Evolutionary conservation across 768 basidiomycete genomes (phyloP).

Genomic region (Inosperma sp.): DNA sequence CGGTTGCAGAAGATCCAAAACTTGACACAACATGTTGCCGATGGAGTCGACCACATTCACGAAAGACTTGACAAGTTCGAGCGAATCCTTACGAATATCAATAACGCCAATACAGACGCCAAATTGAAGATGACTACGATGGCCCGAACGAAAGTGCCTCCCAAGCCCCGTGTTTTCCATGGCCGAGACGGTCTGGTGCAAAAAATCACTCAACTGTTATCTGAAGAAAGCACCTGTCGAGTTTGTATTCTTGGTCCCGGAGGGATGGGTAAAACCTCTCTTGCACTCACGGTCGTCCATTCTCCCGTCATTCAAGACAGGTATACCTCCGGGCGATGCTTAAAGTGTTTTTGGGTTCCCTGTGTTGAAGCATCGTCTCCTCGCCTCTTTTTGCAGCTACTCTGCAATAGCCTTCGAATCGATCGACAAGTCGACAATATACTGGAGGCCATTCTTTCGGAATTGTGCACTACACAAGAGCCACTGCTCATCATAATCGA

Average conservation of each 20-base stretch:
- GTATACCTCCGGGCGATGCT: conserved; percentile 7
- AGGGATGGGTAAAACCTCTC: conserved; percentile 36
- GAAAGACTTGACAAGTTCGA: background rate
- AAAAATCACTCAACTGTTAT: background rate
- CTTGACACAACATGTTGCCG: background rate
- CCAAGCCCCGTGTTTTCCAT: conserved; percentile 1
- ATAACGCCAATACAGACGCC: background rate
- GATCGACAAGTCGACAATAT: background rate
- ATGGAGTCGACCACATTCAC: background rate
- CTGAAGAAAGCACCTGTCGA: background rate
- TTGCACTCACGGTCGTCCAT: conserved; percentile 29
- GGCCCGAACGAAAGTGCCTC: background rate
- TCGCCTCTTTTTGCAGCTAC: conserved; percentile 7
- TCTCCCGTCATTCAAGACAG: conserved; percentile 12
- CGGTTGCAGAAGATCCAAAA: conserved; percentile 3
- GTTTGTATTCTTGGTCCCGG: conserved; percentile 24
- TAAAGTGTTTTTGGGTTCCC: conserved; percentile 34
- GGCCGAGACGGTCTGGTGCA: background rate
- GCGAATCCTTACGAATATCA: background rate
- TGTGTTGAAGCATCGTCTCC: conserved; percentile 30
- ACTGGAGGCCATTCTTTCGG: background rate
- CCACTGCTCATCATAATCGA: background rate
- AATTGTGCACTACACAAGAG: background rate
- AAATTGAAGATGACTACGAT: background rate
- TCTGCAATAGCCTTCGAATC: conserved; percentile 1